Evolutionary conservation across 202 grass and related monocot species (phyloP).

Genomic region (Cymbopogon flexuosus): DNA sequence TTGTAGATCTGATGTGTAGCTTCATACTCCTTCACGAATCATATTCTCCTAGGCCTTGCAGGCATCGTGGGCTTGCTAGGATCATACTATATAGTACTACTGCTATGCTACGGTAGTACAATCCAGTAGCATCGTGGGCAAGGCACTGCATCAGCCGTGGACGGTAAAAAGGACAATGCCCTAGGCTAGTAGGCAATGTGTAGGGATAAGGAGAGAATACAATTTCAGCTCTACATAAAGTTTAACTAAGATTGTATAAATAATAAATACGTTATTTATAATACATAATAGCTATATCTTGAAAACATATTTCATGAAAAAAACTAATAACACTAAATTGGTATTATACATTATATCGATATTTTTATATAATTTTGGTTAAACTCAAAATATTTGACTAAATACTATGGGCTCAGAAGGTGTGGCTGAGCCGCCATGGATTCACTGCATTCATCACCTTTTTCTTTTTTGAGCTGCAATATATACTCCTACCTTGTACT

Average conservation of each 20-base stretch:
- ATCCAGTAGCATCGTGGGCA: not conserved
- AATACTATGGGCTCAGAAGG: not conserved
- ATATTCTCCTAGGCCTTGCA: slow-evolving; percentile 17
- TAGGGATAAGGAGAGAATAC: not conserved
- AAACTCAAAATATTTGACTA: not conserved
- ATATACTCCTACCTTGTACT: not conserved
- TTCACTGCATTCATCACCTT: not conserved
- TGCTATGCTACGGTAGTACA: not conserved
- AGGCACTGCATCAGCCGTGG: not conserved
- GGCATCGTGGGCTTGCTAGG: not conserved
- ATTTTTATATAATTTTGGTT: too few species aligned
- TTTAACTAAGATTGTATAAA: too few species aligned
- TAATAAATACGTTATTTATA: too few species aligned
- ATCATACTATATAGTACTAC: not conserved
- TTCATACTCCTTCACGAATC: slow-evolving; percentile 2
- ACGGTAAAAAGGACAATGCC: slow-evolving; percentile 1
- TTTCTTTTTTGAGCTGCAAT: not conserved
- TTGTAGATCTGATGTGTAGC: slow-evolving; percentile 26
- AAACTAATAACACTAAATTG: too few species aligned
- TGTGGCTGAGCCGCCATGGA: not conserved
- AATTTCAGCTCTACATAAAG: not conserved
- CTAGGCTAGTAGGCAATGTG: not conserved
- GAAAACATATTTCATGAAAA: not conserved
- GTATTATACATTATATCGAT: too few species aligned
- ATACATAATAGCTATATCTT: not conserved